phyloP scores from a whole-genome alignment of 257 asterid species.

The Capsicum baccatum region DNA sequence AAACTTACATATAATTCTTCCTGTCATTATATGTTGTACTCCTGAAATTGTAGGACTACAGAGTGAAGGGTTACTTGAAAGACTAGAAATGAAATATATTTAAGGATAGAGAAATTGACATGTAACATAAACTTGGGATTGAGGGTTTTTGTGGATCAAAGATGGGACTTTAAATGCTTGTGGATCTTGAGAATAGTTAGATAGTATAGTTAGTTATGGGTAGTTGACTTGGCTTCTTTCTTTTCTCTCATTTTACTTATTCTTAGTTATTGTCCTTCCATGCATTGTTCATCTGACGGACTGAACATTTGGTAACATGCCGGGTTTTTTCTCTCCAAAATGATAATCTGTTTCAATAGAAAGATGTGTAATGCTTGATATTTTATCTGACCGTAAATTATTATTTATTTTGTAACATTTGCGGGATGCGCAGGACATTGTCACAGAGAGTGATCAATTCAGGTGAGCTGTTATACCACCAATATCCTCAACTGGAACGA shows the following conservation, averaged over 20 bases:
- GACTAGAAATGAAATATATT: conserved; percentile 11
- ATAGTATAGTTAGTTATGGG: not conserved
- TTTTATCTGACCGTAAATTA: not conserved
- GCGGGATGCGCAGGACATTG: conserved; percentile 79
- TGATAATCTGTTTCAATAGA: conserved; percentile 2
- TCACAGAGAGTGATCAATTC: conserved; percentile 99
- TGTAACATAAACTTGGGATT: not conserved
- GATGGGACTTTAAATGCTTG: not conserved
- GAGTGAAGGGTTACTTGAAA: not conserved
- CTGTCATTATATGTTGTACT: conserved; percentile 16
- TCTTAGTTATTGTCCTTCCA: conserved; percentile 27
- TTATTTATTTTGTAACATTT: conserved; percentile 32
- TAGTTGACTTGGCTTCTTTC: conserved; percentile 15
- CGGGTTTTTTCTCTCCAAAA: conserved; percentile 4
- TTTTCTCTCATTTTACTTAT: conserved; percentile 13
- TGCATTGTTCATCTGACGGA: not conserved
- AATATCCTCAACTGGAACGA: conserved; percentile 9
- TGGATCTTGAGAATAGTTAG: conserved; percentile 19
- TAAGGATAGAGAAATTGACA: not conserved
- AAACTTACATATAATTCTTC: conserved; percentile 25
- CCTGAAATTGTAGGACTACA: not conserved
- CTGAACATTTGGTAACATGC: conserved; percentile 14
- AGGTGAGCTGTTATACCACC: conserved; percentile 53
- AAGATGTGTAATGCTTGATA: conserved; percentile 23
- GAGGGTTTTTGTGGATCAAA: not conserved